Evolutionary conservation across 371 early-diverging fungal genomes (phyloP), one percentile per base, ranked within the genome.

Genomic region (Saksenaea oblongispora): DNA sequence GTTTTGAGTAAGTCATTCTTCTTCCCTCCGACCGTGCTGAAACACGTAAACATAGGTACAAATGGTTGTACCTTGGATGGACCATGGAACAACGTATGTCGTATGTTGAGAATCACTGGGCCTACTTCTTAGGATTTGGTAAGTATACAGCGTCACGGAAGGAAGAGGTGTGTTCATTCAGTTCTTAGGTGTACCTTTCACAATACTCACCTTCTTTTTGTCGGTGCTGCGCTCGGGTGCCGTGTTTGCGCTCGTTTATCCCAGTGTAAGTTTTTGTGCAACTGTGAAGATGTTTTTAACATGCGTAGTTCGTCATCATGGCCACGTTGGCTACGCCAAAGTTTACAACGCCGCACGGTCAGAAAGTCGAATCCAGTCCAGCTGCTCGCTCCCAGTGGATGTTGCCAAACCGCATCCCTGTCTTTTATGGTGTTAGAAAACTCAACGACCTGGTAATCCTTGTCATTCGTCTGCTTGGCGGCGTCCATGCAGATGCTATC

Each of bases 111-210:
- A 65, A 70, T 22, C 83, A 79, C 31, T 84, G 84, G 85, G 71
- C 85, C 17, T 84, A 70, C 62, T 84, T 84, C 63, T 63, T 81
- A 22, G 84, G 84, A 18, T 84, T 84, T 58, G 82, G 83, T 78
- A 77, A 67, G 56, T 37, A 27, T 5, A 31, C 3, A 10, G 8
- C 8, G 18, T 54, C 18, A 17, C 13, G 18, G 58, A 62, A 34
- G 9, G 18, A 44, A 13, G 37, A 31, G 3, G 0, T 31, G 17
- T 11, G 22, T 4, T 57, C 13, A 26, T 2, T 31, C 7, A 31
- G 7, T 31, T n/a, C 14, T 13, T 47, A 77, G 77, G 77, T 22
- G 64, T 79, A 22, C 78, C 80, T 1, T 65, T 63, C 34, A 81
- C 85, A 3, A 24, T 71, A 0, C 18, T 80, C 15, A 82, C 83